Evolutionary conservation across 225 moss, liverwort and hornwort species (phyloP).

Genomic region (Bryoerythrophyllum caledonicum): DNA sequence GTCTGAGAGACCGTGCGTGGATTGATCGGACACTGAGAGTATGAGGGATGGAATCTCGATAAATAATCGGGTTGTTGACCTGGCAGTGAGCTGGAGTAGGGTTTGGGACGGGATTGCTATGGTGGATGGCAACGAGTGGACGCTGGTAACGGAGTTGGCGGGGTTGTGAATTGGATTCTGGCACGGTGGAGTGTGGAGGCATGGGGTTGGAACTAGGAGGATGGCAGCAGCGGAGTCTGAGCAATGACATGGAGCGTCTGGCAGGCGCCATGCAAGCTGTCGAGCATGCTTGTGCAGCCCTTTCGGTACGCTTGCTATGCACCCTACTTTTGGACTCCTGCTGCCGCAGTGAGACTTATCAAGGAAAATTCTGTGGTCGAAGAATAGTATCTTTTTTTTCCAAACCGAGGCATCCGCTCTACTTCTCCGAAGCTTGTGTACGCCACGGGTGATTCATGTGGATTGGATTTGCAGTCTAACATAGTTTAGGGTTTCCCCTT

Average conservation of each 20-base stretch:
- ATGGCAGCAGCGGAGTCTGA: constrained; percentile 60
- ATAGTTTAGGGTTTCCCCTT: not conserved
- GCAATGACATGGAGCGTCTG: constrained; percentile 71
- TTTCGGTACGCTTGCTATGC: constrained; percentile 19
- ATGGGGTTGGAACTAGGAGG: constrained; percentile 87
- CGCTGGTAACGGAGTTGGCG: constrained; percentile 18
- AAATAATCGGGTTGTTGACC: constrained; percentile 20
- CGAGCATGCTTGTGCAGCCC: constrained; percentile 89
- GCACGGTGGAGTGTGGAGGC: constrained; percentile 23
- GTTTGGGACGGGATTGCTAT: constrained; percentile 28
- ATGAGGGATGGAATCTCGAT: not conserved
- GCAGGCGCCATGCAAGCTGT: constrained; percentile 80
- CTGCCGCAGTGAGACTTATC: not conserved
- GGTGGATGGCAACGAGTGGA: constrained; percentile 34
- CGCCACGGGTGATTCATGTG: not conserved
- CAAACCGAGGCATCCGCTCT: not conserved
- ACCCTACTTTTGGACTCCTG: not conserved
- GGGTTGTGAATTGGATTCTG: constrained; percentile 17
- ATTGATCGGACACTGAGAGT: constrained; percentile 19
- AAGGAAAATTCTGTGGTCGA: not conserved
- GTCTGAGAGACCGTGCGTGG: not conserved
- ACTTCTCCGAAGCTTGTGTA: not conserved
- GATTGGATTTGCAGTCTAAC: not conserved
- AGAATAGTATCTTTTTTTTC: not conserved
- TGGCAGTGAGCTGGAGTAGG: constrained; percentile 32